Evolutionary conservation across 768 basidiomycete genomes (phyloP).

Genomic region (Pleurotus tuber-regium): DNA sequence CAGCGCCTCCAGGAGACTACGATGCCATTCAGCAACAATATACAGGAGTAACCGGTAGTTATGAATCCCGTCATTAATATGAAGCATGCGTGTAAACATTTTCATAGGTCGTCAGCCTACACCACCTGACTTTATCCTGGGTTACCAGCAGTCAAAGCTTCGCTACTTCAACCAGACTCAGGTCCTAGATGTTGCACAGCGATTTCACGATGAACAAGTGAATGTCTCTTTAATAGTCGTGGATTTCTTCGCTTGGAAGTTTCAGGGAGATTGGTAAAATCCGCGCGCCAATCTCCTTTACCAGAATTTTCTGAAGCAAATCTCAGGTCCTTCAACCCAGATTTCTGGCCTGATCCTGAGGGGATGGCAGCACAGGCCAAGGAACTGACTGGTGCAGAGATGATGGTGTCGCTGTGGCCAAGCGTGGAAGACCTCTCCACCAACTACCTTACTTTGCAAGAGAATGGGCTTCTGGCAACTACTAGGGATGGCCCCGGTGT

Average conservation of each 20-base stretch:
- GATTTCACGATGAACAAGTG: slow-evolving; percentile 33
- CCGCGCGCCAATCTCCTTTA: background rate
- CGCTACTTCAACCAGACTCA: slow-evolving; percentile 34
- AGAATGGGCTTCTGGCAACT: slow-evolving; percentile 29
- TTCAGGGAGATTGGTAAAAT: slow-evolving; percentile 34
- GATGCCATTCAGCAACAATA: slow-evolving; percentile 33
- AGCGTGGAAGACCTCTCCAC: slow-evolving; percentile 35
- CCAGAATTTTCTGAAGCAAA: background rate
- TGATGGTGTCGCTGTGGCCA: slow-evolving; percentile 39
- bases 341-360: slow-evolving; percentile 32
- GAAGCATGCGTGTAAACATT: background rate
- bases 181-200: slow-evolving; percentile 30
- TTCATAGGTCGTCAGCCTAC: slow-evolving; percentile 30
- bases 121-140: slow-evolving; percentile 33
- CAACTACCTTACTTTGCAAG: slow-evolving; percentile 30
- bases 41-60: slow-evolving; percentile 31
- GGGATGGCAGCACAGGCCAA: slow-evolving; percentile 32
- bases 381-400: slow-evolving; percentile 32
- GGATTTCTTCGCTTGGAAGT: slow-evolving; percentile 36
- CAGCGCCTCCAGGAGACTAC: slow-evolving; percentile 33
- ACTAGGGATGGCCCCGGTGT: slow-evolving; percentile 34
- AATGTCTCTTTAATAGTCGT: slow-evolving; percentile 34
- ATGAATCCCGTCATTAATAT: too few species aligned
- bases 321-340: slow-evolving; percentile 31
- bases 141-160: slow-evolving; percentile 36